These are phyloP conservation scores for Globisporangium nunn DNA, from an alignment of 352 stramenopile species.

Conservation along the genomic window DNA sequence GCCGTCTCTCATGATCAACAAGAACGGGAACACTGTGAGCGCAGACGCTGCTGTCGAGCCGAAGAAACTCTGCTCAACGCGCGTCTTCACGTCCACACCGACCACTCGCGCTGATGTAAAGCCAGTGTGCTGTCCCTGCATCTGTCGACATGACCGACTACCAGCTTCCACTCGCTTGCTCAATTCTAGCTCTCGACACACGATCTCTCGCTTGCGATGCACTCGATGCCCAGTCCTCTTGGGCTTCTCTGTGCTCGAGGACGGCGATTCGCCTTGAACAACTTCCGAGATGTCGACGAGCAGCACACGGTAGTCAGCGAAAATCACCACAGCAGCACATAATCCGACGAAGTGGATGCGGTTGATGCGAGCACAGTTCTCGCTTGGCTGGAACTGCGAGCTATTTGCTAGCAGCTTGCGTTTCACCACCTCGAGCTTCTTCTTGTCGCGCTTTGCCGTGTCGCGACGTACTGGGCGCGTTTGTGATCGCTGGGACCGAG, in stretches of 20 bases:
- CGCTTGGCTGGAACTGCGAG: not conserved
- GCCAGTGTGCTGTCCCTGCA: conserved; percentile 5
- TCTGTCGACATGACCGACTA: conserved; percentile 11
- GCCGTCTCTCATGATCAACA: conserved; percentile 1
- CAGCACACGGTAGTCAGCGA: conserved; percentile 22
- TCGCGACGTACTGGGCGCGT: not conserved
- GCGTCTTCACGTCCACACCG: conserved; percentile 7
- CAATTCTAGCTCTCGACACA: conserved; percentile 28
- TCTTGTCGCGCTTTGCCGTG: not conserved
- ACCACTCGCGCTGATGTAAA: not conserved
- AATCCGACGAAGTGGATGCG: conserved; percentile 32
- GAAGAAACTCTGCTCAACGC: conserved; percentile 11
- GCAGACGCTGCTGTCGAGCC: not conserved
- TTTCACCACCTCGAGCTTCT: conserved; percentile 4
- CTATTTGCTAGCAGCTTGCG: not conserved
- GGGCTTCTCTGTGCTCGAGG: conserved; percentile 9
- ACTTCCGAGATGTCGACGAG: conserved; percentile 31
- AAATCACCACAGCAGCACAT: conserved; percentile 19
- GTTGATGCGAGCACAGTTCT: conserved; percentile 6
- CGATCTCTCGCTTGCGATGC: conserved; percentile 17
- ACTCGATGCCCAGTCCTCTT: conserved; percentile 3
- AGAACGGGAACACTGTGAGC: conserved; percentile 12
- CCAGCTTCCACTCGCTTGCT: not conserved
- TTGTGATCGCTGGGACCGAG: not conserved
- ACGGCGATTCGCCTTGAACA: conserved; percentile 1